Base-by-base conservation (phyloP, 2,329 filamentous ascomycete genomes). In the Mollisiaceae sp. region DNA sequence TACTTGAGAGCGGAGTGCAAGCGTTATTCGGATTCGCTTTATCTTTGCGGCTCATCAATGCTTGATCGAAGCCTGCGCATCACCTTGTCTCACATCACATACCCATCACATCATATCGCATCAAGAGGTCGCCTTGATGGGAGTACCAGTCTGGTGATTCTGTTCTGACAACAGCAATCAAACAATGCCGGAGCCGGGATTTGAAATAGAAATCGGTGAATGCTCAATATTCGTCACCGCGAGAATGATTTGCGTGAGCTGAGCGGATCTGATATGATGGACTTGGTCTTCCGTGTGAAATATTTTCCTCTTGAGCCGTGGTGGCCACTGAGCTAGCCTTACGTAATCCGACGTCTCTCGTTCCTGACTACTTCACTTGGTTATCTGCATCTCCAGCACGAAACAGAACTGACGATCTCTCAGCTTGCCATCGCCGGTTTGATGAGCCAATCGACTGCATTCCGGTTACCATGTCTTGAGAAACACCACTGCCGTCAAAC, bases 191-290 rank as follows among this genome's bases (percentile, higher is more conserved):
- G 5, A 35, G 24, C 24, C 50, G 22, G 3, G 8, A 8, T 43
- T 11, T 22, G 20, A 20, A 11, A 15, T 54, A 24, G 50, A 15
- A 8, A 6, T 14, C 27, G 14, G 24, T 12, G 47, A 52, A 6
- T 2, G 1, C 3, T 27, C 47, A 24, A 22, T 5, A 38, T 57
- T 57, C 55, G 36, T 57, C 55, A 57, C 55, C 18, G 45, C 22
- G 45, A 24, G 45, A 9, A 24, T 22, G 45, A 57, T 57, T 57
- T 41, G 55, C 32, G 32, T 57, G 55, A 57, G 50, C 55, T 15
- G 36, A 56, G 27, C 27, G 27, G 27, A 32, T 32, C 27, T 38
- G 32, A 27, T 4, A 39, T 12, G 6, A 57, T 57, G 55, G 55
- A 57, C 55, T 38, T 57, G 55, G 18, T 39, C 35, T 39, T 57